Evolutionary conservation across 345 rosid species (phyloP), one percentile per base, ranked within the genome.

Genomic region (Hirschfeldia incana): DNA sequence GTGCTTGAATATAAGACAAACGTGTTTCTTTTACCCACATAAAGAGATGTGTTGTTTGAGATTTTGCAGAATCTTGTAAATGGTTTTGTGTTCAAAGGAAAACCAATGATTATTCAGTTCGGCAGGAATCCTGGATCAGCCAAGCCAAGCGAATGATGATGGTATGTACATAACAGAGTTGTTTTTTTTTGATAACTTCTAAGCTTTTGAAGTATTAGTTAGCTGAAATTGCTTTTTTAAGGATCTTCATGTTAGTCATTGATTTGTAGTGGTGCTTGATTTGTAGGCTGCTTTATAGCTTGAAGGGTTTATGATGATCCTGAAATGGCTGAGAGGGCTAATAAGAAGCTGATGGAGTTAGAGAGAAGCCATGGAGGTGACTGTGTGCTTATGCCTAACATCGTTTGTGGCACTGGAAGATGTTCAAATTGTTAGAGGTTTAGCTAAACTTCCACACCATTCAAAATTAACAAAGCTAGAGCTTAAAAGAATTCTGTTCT

Each of bases 91-190:
- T 88, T 88, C 74, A 95, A 90, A 81, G 94, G 87, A 36, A 95
- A 95, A 76, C 99, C 98, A 12, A 89, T 95, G 87, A 93, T 91
- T 74, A 90, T 95, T 77, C 99, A 95, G 81, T 95, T 94, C 70
- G 93, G 98, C 2, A 80, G 93, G 77, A 90, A 85, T 85, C 91
- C 94, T 32, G 81, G 83, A 13, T 78, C 88, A 70, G 81, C 87
- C 2, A 94, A 88, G 73, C 74, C 82, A 74, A 86, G 72, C 59
- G 85, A 86, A 65, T 73, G 65, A 61, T 65, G 73, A 12, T 57
- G 8, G 29, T 57, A 8, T 57, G 60, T 44, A 9, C 30, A 65
- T 33, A 30, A 42, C 60, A 60, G 1, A 2, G 33, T 63, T 65
- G 80, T 44, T 30, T 32, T 13, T 39, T 76, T 59, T 37, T 76